phyloP scores from a whole-genome alignment of 176 grass and related monocot species.

The Oryza rufipogon region DNA sequence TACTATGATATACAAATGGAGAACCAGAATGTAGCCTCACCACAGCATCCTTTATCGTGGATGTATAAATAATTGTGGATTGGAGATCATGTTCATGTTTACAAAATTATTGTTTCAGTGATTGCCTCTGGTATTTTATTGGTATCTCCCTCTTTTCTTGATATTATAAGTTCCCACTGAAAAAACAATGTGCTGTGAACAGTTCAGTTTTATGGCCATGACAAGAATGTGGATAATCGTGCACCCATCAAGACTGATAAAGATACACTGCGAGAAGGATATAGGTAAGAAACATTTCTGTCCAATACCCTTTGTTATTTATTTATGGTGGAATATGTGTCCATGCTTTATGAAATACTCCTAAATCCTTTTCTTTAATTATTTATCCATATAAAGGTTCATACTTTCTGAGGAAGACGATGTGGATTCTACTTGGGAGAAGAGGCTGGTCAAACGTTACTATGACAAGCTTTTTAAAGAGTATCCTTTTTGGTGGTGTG shows the following conservation, averaged over 20 bases:
- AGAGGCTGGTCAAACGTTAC: constrained; percentile 90
- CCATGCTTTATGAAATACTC: constrained; percentile 1
- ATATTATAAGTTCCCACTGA: constrained; percentile 20
- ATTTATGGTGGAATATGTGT: constrained; percentile 23
- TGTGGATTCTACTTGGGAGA: constrained; percentile 90
- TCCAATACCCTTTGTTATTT: neutral
- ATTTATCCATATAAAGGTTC: constrained; percentile 51
- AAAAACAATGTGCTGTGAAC: constrained; percentile 13
- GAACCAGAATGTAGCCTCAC: constrained; percentile 18
- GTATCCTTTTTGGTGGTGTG: constrained; percentile 71
- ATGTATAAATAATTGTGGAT: constrained; percentile 20
- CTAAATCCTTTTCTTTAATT: constrained; percentile 2
- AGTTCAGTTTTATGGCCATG: constrained; percentile 88
- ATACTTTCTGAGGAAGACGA: constrained; percentile 95
- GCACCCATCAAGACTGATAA: constrained; percentile 79
- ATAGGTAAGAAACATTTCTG: constrained; percentile 53
- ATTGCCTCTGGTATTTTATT: neutral
- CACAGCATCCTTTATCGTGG: constrained; percentile 4
- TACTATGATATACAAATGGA: neutral
- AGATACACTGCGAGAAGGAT: constrained; percentile 88
- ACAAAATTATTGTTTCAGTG: constrained; percentile 9
- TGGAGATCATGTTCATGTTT: constrained; percentile 28
- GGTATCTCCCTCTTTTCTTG: neutral
- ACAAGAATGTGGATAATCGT: constrained; percentile 43
- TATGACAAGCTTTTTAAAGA: constrained; percentile 98